Conservation (phyloP, 192 early-diverging fungal species). For the Oehlia diaphana region DNA sequence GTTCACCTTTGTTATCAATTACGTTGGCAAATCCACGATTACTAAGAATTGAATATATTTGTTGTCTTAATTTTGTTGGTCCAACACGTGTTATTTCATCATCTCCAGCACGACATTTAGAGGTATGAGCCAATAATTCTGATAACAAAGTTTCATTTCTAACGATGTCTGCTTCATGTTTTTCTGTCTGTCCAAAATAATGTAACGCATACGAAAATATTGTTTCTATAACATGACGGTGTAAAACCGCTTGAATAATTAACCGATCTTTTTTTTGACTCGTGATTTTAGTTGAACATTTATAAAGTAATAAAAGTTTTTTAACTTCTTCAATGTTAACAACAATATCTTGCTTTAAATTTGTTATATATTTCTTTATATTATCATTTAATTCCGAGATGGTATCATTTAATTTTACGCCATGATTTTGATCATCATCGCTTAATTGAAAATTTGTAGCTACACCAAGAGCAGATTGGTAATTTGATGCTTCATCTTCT, state of each 20-base stretch:
- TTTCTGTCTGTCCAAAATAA: no score
- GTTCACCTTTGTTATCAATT: no score
- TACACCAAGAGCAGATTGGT: no score
- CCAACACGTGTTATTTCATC: not conserved
- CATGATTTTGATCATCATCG: not conserved
- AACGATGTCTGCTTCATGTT: not conserved
- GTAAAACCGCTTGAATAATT: not conserved
- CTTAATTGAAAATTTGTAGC: not conserved
- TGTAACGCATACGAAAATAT: not conserved
- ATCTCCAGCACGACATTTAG: not conserved
- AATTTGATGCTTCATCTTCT: not conserved
- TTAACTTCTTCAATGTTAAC: not conserved
- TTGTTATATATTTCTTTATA: not conserved
- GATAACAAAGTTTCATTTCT: no score
- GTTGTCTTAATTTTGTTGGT: not conserved
- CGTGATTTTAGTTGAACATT: not conserved
- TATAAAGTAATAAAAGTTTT: not conserved
- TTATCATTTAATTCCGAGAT: not conserved
- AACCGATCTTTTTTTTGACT: not conserved
- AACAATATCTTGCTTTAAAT: not conserved
- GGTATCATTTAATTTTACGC: not conserved
- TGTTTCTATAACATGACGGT: not conserved
- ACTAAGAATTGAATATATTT: not conserved
- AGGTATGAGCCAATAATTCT: not conserved
- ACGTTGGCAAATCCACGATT: not conserved